Base-by-base conservation (phyloP, 78 protist species). In the Speleostelium caveatum region DNA sequence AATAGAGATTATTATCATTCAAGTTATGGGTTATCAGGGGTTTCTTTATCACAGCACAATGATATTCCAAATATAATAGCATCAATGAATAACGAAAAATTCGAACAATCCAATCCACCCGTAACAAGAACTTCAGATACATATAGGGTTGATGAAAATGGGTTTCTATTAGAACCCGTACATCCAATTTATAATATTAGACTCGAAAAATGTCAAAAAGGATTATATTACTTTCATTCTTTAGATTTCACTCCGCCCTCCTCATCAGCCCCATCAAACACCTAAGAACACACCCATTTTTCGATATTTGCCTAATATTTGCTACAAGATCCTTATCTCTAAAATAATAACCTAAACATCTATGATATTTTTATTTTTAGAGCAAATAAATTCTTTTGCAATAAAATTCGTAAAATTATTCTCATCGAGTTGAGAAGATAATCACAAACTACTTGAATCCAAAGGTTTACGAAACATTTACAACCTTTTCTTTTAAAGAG, bases 1-100 rank as follows among this genome's bases (percentile, higher is more conserved):
- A 21, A 85, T 19, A 76, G 76, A 19, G 99, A 98, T 79, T 96
- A 32, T 72, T 98, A 98, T 69, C 99, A 98, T 93, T 97, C 99
- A 14, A 96, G 99, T 92, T 98, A 98, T 92, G 21, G 92, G 14
- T 56, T 97, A 28, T 53, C 94, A 1, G 98, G 98, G 21, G 32
- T 95, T 12, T 36, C 96, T 3, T 16, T 91, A 19, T 75, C 97
- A 30, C 97, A 95, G 65, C 68, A 90, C 42, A 78, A 77, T 49
- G 87, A 85, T 66, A 87, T 87, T 53, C 53, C 35, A 33, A 45
- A 75, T 1, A 59, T 32, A 17, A 38, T 61, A 39, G 8, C 21
- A 22, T 19, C 68, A n/a, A 68, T 63, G 7, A 67, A 77, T 74
- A 19, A 77, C 7, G 14, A 28, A 6, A 19, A 41, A 21, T 14